A percentile compares a stretch with the other conserved stretches of the same genome.
These are phyloP conservation scores for Solanum aculeatissimum DNA, from an alignment of 305 asterid species.

Conservation along the genomic window DNA sequence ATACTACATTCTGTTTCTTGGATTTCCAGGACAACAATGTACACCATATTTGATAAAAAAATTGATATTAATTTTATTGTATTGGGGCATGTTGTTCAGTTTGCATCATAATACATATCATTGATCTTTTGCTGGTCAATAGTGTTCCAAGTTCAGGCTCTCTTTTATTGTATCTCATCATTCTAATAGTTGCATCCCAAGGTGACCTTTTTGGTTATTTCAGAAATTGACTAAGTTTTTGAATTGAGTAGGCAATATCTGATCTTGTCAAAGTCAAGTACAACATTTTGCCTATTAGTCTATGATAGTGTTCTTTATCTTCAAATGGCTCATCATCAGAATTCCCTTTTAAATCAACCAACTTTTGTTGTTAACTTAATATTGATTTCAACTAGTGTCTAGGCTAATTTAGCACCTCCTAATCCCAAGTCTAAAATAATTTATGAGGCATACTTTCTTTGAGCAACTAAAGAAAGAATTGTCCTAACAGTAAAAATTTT, in stretches of 20 bases:
- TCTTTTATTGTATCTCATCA: neutral
- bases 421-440: neutral
- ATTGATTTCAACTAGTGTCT: neutral
- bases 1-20: neutral
- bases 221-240: neutral
- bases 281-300: too few species aligned
- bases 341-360: neutral
- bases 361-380: neutral
- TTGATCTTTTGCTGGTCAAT: neutral
- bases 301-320: too few species aligned
- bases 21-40: neutral
- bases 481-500: neutral
- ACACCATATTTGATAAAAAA: neutral
- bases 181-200: neutral
- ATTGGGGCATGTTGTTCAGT: neutral
- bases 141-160: neutral
- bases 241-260: too few species aligned
- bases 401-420: neutral
- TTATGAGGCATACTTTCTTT: neutral
- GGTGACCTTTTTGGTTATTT: neutral
- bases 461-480: neutral
- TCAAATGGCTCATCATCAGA: too few species aligned
- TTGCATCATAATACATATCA: neutral
- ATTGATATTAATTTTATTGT: too few species aligned
- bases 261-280: too few species aligned